These are phyloP conservation scores for Xylaria scruposa DNA, from an alignment of 495 filamentous ascomycete genomes.

Conservation along the genomic window DNA sequence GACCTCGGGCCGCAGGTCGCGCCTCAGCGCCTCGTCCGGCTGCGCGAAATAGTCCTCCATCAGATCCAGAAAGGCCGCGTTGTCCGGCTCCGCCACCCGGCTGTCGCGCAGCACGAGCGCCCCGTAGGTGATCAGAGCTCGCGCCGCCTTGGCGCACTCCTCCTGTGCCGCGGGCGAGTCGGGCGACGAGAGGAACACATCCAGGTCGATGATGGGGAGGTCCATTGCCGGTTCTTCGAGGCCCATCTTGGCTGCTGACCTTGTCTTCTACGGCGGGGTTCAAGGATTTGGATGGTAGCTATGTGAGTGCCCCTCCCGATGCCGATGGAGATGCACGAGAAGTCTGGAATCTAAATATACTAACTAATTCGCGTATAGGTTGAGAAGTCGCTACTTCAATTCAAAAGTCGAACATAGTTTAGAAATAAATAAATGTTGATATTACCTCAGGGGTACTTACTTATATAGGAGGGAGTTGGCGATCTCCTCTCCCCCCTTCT, in stretches of 20 bases:
- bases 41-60: slow-evolving; percentile 63
- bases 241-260: slow-evolving; percentile 4
- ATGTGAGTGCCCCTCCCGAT: neutral
- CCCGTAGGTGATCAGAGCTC: slow-evolving; percentile 56
- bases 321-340: neutral
- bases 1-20: slow-evolving; percentile 57
- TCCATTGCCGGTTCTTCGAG: slow-evolving; percentile 50
- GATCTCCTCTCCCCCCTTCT: too few species aligned
- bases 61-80: slow-evolving; percentile 57
- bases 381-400: neutral
- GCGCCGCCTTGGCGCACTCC: slow-evolving; percentile 53
- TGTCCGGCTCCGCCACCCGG: slow-evolving; percentile 56
- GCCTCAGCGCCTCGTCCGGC: slow-evolving; percentile 46
- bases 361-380: neutral
- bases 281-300: neutral
- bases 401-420: too few species aligned
- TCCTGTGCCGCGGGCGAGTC: slow-evolving; percentile 47
- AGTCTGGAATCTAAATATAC: neutral
- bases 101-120: slow-evolving; percentile 59
- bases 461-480: too few species aligned
- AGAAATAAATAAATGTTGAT: neutral
- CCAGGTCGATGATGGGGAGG: slow-evolving; percentile 60
- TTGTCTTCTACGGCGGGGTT: neutral
- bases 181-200: slow-evolving; percentile 50
- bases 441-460: neutral